phyloP scores from a whole-genome alignment of 2,329 filamentous ascomycete genomes.

The Aspergillus candidus region DNA sequence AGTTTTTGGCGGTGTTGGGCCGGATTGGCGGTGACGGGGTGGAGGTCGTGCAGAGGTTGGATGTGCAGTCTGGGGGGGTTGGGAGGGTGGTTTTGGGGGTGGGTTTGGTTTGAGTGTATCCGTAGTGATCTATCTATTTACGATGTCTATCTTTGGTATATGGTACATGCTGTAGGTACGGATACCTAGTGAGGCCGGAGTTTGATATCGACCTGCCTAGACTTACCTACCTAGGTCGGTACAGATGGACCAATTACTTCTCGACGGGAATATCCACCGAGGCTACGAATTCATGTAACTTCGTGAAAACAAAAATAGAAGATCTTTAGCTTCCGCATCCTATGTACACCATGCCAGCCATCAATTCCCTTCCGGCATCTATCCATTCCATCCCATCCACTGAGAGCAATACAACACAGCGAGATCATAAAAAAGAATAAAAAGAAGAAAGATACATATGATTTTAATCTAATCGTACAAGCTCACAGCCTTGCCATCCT shows the following conservation, averaged over 20 bases:
- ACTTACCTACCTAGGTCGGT: no score
- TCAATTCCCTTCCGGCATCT: no score
- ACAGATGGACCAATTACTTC: no score
- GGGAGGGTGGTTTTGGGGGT: constrained; percentile 38
- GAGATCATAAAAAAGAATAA: constrained; percentile 16
- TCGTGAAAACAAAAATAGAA: constrained; percentile 18
- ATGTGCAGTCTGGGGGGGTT: constrained; percentile 40
- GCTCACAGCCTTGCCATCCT: constrained; percentile 40
- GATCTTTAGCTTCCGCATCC: constrained; percentile 24
- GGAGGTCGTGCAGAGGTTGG: constrained; percentile 27
- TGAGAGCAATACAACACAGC: background rate
- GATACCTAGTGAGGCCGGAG: no score
- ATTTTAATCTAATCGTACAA: constrained; percentile 37
- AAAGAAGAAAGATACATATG: constrained; percentile 13
- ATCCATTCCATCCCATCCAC: no score
- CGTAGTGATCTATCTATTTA: no score
- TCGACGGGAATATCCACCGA: no score
- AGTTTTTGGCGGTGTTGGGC: constrained; percentile 41
- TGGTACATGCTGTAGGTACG: no score
- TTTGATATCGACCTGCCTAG: no score
- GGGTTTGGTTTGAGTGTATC: constrained; percentile 11
- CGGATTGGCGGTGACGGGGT: constrained; percentile 22
- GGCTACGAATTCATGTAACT: no score
- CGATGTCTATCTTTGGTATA: no score
- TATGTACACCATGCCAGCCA: constrained; percentile 29